These are phyloP conservation scores for Cercophora samala DNA, from an alignment of 495 filamentous ascomycete genomes.

Conservation along the genomic window DNA sequence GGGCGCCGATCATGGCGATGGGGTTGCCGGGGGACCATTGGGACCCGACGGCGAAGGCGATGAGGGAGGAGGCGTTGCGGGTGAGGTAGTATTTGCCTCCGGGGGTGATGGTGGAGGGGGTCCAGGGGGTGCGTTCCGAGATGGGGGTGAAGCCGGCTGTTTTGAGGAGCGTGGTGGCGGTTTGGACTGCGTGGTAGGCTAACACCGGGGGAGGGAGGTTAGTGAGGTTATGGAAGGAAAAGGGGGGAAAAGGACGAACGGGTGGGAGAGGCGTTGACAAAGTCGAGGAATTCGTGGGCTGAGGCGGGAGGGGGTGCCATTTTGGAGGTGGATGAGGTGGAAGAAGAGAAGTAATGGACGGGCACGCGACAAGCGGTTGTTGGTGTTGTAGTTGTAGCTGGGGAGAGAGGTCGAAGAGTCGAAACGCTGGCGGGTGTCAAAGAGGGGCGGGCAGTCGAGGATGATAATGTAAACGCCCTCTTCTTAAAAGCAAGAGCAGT, in stretches of 20 bases:
- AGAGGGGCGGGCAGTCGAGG: not conserved
- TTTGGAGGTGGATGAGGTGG: constrained; percentile 19
- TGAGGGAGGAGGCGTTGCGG: constrained; percentile 86
- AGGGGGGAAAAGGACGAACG: constrained; percentile 54
- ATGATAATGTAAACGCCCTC: not conserved
- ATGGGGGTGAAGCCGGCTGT: constrained; percentile 83
- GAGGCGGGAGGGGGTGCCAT: constrained; percentile 59
- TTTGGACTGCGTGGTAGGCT: constrained; percentile 95
- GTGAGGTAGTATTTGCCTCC: constrained; percentile 97
- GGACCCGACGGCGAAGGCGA: constrained; percentile 90
- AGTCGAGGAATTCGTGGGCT: constrained; percentile 83
- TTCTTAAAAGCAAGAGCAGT: too few relatives aligned
- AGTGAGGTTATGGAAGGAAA: not conserved
- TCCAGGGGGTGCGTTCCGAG: constrained; percentile 90
- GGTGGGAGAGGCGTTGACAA: constrained; percentile 91
- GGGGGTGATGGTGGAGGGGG: constrained; percentile 62
- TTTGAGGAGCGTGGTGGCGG: constrained; percentile 66
- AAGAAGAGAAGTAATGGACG: constrained; percentile 8
- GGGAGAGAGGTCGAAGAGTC: not conserved
- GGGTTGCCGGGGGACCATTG: constrained; percentile 93
- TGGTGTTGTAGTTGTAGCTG: not conserved
- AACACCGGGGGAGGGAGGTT: not conserved
- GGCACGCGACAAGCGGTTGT: not conserved
- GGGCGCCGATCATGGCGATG: constrained; percentile 91
- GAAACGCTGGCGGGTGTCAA: not conserved